Percentiles rank a stretch among this genome's conserved stretches.
Conservation (phyloP, 2,329 filamentous ascomycete species). For the Fusarium sp. region DNA sequence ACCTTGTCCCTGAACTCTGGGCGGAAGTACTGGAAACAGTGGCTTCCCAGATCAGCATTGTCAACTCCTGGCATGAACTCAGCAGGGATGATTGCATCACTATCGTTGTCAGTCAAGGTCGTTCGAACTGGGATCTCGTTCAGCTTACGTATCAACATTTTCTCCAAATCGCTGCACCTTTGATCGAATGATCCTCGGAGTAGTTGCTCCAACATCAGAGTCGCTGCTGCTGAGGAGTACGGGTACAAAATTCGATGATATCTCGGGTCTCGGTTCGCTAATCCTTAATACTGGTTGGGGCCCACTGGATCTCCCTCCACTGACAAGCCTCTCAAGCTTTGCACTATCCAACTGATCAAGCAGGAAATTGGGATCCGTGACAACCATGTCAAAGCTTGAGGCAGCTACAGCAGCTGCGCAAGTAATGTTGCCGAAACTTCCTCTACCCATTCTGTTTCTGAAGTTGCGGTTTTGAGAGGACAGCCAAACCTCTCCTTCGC, state of each 20-base stretch:
- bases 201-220: accelerated
- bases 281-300: neutral
- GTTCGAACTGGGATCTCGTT: accelerated
- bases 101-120: accelerated
- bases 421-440: neutral
- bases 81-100: neutral
- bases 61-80: conserved; percentile 32
- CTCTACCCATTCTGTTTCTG: neutral
- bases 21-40: conserved; percentile 33
- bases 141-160: neutral
- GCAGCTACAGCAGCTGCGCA: neutral
- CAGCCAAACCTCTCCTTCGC: neutral
- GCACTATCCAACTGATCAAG: neutral
- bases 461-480: neutral
- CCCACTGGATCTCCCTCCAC: neutral
- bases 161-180: neutral
- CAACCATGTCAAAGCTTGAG: neutral
- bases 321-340: neutral
- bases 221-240: neutral
- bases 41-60: conserved; percentile 33
- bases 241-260: neutral
- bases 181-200: neutral
- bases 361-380: neutral
- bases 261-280: neutral
- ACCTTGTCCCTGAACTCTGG: conserved; percentile 28